Conservation (phyloP, 306 rosid species). For the Parietaria judaica region DNA sequence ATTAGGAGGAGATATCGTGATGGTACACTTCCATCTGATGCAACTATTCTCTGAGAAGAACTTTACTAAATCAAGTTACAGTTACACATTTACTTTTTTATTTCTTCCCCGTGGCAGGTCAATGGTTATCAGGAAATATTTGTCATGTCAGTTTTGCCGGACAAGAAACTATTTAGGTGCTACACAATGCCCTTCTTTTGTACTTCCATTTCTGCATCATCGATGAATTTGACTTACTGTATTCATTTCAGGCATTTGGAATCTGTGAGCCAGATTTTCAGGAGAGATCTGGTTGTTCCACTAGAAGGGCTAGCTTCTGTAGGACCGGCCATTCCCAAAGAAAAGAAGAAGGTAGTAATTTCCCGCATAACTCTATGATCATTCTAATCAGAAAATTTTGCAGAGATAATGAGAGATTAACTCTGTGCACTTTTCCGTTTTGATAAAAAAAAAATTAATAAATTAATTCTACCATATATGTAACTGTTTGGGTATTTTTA, state of each 20-base stretch:
- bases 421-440: too few species aligned
- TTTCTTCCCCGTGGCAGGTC: conserved; percentile 36
- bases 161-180: conserved; percentile 62
- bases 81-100: neutral
- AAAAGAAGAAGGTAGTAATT: conserved; percentile 64
- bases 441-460: too few species aligned
- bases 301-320: conserved; percentile 33
- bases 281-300: conserved; percentile 36
- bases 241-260: conserved; percentile 52
- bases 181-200: conserved; percentile 6
- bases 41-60: neutral
- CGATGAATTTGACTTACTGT: too few species aligned
- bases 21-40: conserved; percentile 38
- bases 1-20: conserved; percentile 55
- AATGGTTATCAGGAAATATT: conserved; percentile 70
- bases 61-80: neutral
- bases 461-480: too few species aligned
- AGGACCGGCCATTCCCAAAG: conserved; percentile 35
- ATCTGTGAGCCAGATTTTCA: conserved; percentile 37
- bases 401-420: too few species aligned
- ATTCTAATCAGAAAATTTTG: neutral
- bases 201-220: too few species aligned
- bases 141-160: conserved; percentile 46
- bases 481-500: too few species aligned
- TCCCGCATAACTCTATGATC: neutral